phyloP scores from a whole-genome alignment of 257 asterid species.

The Fraxinus excelsior region DNA sequence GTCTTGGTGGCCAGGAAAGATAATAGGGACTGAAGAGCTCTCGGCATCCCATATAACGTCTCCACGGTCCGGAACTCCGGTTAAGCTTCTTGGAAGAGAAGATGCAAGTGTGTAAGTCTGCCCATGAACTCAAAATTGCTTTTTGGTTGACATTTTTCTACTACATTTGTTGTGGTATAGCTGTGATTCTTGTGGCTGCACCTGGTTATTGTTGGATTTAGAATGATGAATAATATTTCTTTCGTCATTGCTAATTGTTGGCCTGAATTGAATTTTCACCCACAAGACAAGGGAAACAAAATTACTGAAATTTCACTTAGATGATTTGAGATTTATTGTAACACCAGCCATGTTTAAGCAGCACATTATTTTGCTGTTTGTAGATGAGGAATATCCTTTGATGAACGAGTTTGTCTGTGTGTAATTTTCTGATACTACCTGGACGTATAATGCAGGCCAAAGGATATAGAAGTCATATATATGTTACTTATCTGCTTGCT shows the following conservation, averaged over 20 bases:
- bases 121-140: slow-evolving; percentile 15
- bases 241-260: slow-evolving; percentile 7
- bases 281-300: slow-evolving; percentile 14
- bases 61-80: slow-evolving; percentile 99
- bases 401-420: not conserved
- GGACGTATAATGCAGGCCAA: slow-evolving; percentile 8
- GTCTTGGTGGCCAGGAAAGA: slow-evolving; percentile 99
- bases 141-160: slow-evolving; percentile 15
- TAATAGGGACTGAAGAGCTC: slow-evolving; percentile 86
- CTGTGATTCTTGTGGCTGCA: slow-evolving; percentile 22
- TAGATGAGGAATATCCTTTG: not conserved
- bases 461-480: not conserved
- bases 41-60: slow-evolving; percentile 80
- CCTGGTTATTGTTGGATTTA: slow-evolving; percentile 19
- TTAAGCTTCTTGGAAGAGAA: slow-evolving; percentile 98
- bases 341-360: slow-evolving; percentile 6
- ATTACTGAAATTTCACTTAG: slow-evolving; percentile 4
- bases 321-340: not conserved
- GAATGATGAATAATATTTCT: slow-evolving; percentile 10
- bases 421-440: not conserved
- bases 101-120: slow-evolving; percentile 97
- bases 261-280: slow-evolving; percentile 12
- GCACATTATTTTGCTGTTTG: not conserved
- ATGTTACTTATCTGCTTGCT: slow-evolving; percentile 8
- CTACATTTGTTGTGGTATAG: slow-evolving; percentile 11